Percentiles rank a stretch among this genome's conserved stretches.
Evolutionary conservation across 306 rosid genomes (phyloP).

Genomic region (Urtica urens): DNA sequence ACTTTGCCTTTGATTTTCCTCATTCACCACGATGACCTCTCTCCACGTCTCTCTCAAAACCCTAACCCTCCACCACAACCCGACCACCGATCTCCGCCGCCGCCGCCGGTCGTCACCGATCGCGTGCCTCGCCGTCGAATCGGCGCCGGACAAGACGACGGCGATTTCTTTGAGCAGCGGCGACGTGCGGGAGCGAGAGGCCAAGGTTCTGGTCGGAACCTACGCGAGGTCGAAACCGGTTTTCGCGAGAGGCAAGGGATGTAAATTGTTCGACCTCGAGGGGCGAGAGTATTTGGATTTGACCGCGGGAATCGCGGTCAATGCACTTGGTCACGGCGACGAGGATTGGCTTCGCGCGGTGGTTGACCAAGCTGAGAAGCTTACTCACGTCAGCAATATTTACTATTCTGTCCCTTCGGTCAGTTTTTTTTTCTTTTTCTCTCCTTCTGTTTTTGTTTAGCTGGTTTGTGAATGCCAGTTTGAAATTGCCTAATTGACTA

Average conservation of each 20-base stretch:
- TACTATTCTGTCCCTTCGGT: constrained; percentile 80
- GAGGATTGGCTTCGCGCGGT: constrained; percentile 71
- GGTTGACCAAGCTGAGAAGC: constrained; percentile 47
- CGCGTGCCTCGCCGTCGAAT: constrained; percentile 28
- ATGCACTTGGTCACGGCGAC: constrained; percentile 75
- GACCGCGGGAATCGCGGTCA: constrained; percentile 74
- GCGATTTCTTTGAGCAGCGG: constrained; percentile 14
- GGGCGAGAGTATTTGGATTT: constrained; percentile 73
- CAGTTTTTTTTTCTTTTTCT: background rate
- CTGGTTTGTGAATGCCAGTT: no score
- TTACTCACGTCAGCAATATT: constrained; percentile 78
- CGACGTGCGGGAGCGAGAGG: constrained; percentile 60
- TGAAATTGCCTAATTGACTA: no score
- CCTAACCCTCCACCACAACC: constrained; percentile 20
- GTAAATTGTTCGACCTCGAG: constrained; percentile 61
- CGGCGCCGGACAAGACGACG: constrained; percentile 12
- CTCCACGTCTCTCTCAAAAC: constrained; percentile 15
- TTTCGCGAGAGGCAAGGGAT: constrained; percentile 58
- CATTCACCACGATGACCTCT: no score
- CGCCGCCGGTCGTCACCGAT: constrained; percentile 1
- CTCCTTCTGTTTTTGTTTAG: no score
- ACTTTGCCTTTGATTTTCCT: no score
- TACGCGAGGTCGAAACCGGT: constrained; percentile 75
- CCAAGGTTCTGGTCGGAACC: constrained; percentile 53
- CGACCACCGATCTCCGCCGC: constrained; percentile 11